A percentile compares a stretch with the other conserved stretches of the same genome.
These are phyloP conservation scores for Talaromyces sp. DNA, from an alignment of 2,329 filamentous ascomycete genomes.

Conservation along the genomic window DNA sequence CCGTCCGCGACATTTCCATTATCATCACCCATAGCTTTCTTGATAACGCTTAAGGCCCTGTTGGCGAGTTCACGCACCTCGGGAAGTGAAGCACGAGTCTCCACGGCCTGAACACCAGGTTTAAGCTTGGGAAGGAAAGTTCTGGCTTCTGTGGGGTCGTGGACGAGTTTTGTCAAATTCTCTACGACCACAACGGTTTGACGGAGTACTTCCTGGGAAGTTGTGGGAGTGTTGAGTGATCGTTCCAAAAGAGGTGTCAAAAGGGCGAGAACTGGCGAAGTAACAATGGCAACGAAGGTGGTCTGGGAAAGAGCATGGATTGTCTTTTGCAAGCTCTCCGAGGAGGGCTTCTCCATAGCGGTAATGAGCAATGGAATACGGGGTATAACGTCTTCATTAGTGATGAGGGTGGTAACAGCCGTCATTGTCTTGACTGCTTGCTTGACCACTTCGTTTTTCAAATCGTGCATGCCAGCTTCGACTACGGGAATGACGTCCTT, in stretches of 20 bases:
- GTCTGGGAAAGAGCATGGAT: slow-evolving; percentile 96
- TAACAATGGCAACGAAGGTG: slow-evolving; percentile 96
- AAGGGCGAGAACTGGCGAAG: slow-evolving; percentile 88
- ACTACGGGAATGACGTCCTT: slow-evolving; percentile 86
- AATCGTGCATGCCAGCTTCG: slow-evolving; percentile 91
- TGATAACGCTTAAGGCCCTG: slow-evolving; percentile 78
- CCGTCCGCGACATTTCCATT: slow-evolving; percentile 48
- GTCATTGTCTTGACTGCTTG: slow-evolving; percentile 91
- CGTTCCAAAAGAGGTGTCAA: slow-evolving; percentile 93
- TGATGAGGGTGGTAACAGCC: slow-evolving; percentile 80
- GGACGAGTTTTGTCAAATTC: slow-evolving; percentile 96
- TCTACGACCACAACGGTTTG: slow-evolving; percentile 96
- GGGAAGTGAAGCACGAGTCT: slow-evolving; percentile 82
- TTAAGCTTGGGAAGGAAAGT: slow-evolving; percentile 92
- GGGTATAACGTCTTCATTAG: slow-evolving; percentile 94
- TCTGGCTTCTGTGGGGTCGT: slow-evolving; percentile 89
- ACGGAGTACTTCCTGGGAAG: slow-evolving; percentile 87
- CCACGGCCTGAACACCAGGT: slow-evolving; percentile 87
- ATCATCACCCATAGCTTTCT: slow-evolving; percentile 80
- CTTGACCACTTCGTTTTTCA: slow-evolving; percentile 81
- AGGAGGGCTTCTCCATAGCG: slow-evolving; percentile 90
- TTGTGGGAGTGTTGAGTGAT: slow-evolving; percentile 85
- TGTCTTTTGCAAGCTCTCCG: slow-evolving; percentile 85
- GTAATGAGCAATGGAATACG: slow-evolving; percentile 89
- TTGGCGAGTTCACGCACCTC: slow-evolving; percentile 90